Evolutionary conservation across 441 rosid species (phyloP).

Genomic region (Mallotus repandus): DNA sequence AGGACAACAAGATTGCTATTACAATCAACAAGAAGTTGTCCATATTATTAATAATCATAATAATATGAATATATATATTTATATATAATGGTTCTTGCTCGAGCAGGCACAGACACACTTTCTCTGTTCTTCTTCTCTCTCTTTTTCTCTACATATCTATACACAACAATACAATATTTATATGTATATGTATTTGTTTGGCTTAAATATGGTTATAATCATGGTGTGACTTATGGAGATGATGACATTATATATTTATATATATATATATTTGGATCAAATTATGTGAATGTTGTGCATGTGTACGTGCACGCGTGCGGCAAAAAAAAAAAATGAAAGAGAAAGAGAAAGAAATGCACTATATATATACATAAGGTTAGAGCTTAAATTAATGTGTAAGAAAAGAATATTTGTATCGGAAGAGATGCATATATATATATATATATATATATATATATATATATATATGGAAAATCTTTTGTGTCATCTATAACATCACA

Average conservation of each 20-base stretch:
- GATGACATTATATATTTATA: constrained; percentile 13
- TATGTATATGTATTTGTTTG: background rate
- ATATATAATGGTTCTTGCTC: background rate
- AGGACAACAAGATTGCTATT: constrained; percentile 30
- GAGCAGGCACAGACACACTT: background rate
- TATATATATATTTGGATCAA: background rate
- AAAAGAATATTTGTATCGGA: constrained; percentile 18
- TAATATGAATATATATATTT: background rate
- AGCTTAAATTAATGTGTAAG: background rate
- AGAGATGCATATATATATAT: constrained; percentile 9
- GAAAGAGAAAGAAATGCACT: constrained; percentile 8
- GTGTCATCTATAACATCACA: too few species aligned
- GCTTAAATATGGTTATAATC: constrained; percentile 32
- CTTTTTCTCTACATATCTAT: constrained; percentile 5
- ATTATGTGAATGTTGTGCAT: constrained; percentile 25
- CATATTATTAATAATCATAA: constrained; percentile 1
- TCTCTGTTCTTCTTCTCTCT: background rate
- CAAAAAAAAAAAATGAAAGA: constrained; percentile 2
- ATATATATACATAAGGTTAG: constrained; percentile 4
- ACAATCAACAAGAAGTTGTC: constrained; percentile 40
- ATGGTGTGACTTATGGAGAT: constrained; percentile 10
- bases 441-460: too few species aligned
- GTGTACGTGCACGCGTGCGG: constrained; percentile 36
- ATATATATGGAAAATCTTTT: too few species aligned
- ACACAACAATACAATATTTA: background rate